These are phyloP conservation scores for Cryptosporidium meleagridis DNA, from an alignment of 169 alveolate genomes.

Conservation along the genomic window DNA sequence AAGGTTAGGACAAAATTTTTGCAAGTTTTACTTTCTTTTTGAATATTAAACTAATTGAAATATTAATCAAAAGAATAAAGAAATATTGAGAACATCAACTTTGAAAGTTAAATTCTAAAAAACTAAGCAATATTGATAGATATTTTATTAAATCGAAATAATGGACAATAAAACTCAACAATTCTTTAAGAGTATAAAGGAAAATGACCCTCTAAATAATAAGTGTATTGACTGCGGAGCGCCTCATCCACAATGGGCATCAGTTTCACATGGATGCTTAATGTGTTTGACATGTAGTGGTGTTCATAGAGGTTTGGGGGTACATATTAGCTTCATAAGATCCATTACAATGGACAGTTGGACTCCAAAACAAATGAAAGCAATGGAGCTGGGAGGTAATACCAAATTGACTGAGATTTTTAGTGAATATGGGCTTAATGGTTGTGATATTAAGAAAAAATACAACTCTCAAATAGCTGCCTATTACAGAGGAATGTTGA, in stretches of 20 bases:
- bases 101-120: too few species aligned
- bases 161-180: conserved; percentile 67
- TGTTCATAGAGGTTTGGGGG: conserved; percentile 91
- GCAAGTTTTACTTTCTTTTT: neutral
- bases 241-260: conserved; percentile 95
- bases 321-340: conserved; percentile 92
- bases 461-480: conserved; percentile 77
- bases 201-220: conserved; percentile 60
- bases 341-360: conserved; percentile 94
- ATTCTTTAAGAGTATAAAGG: conserved; percentile 56
- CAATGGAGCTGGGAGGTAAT: conserved; percentile 89
- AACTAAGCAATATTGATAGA: neutral
- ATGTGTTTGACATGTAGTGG: conserved; percentile 95
- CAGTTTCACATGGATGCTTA: conserved; percentile 94
- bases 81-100: neutral
- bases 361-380: conserved; percentile 89
- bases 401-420: conserved; percentile 81
- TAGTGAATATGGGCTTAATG: conserved; percentile 75
- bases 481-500: conserved; percentile 78
- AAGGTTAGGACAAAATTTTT: neutral
- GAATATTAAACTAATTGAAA: neutral
- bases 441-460: conserved; percentile 56
- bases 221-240: conserved; percentile 88
- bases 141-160: neutral
- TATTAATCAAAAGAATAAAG: neutral